Conservation (phyloP, 768 basidiomycete species). For the Pluteus cervinus region DNA sequence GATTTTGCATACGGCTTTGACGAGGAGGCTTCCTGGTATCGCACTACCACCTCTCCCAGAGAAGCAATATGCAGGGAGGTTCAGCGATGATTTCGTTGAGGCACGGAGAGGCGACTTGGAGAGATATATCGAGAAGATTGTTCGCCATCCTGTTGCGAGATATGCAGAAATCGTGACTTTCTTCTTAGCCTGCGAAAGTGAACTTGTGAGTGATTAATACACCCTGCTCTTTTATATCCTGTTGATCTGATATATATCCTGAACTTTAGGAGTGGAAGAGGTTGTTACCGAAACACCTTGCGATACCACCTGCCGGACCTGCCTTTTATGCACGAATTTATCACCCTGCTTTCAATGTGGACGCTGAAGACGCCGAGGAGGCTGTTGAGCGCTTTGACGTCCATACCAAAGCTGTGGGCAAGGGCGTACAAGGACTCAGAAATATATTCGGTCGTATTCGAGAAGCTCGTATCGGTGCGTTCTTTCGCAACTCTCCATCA, state of each 20-base stretch:
- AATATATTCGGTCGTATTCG: constrained; percentile 56
- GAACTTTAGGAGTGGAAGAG: constrained; percentile 62
- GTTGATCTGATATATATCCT: constrained; percentile 5
- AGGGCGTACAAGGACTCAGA: constrained; percentile 63
- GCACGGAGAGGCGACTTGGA: constrained; percentile 77
- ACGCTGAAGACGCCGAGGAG: constrained; percentile 62
- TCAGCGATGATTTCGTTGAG: constrained; percentile 78
- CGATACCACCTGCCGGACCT: constrained; percentile 63
- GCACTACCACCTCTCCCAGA: constrained; percentile 79
- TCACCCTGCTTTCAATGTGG: constrained; percentile 82
- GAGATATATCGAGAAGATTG: constrained; percentile 64
- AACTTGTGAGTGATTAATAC: constrained; percentile 47
- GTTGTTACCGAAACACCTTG: constrained; percentile 51
- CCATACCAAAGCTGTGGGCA: constrained; percentile 61
- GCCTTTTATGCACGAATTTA: constrained; percentile 75
- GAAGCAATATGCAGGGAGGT: constrained; percentile 79
- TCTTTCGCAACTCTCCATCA: background rate
- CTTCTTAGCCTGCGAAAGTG: constrained; percentile 74
- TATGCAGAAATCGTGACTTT: constrained; percentile 76
- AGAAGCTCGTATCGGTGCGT: constrained; percentile 60
- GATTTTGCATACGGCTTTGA: constrained; percentile 65
- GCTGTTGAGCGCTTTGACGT: constrained; percentile 54
- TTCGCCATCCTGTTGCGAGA: constrained; percentile 70
- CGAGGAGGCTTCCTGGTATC: constrained; percentile 65
- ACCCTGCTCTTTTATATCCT: background rate